Evolutionary conservation across 2,329 filamentous ascomycete genomes (phyloP), one percentile per base, ranked within the genome.

Genomic region (Colletotrichum sp.): DNA sequence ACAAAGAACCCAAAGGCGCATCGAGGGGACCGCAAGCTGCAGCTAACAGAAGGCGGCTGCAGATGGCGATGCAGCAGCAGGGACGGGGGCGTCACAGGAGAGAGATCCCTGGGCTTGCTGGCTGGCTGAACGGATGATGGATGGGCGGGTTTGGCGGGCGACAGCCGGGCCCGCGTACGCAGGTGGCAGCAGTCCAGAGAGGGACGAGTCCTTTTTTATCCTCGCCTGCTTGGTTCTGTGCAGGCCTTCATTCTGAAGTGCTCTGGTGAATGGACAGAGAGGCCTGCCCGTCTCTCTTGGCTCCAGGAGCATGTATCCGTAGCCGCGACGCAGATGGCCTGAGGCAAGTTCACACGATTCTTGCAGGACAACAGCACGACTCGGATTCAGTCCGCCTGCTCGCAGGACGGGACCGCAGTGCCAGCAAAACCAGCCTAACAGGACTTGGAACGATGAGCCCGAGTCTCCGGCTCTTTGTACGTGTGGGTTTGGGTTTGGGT

Each of bases 101-200:
- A 70, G 43, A 74, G 72, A 75, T 73, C 73, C 57, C 69, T 75
- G 68, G 48, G 32, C 24, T 65, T 24, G 26, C 52, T 67, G 34
- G 66, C 18, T 39, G 26, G 57, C 9, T 39, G 67, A 36, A 52
- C 60, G 67, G 55, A 52, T 73, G 55, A 52, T 69, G 67, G 63
- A 52, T 68, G 73, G 68, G 60, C 68, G 72, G 67, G 72, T 71
- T 74, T 66, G 72, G 52, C 68, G 68, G 68, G 72, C 34, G 28
- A 61, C 8, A 68, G 72, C 67, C 60, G 59, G 68, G 57, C n/a
- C 16, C 57, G 52, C 36, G 9, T 55, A n/a, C 26, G 68, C 34
- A 71, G 34, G 39, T 55, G 28, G 30, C 24, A 61, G 57, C 32
- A 64, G 60, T 21, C 21, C 59, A 32, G 59, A 12, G 57, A 61